Base-by-base conservation (phyloP, 129 eudicot species). In the Pittosporum tobira region DNA sequence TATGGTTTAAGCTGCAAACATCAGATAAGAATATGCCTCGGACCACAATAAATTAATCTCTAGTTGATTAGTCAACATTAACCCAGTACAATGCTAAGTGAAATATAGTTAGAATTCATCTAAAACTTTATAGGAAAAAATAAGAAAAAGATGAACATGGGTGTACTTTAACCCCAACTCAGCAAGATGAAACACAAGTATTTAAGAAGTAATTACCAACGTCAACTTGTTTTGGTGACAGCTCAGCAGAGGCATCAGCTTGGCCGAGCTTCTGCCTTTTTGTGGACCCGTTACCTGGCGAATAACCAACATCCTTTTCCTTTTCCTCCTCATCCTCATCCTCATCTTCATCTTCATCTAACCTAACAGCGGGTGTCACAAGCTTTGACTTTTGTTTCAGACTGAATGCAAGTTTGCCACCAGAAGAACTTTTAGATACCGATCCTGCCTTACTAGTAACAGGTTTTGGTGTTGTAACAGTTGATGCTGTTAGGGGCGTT, bases 401-500 rank as follows among this genome's bases (percentile, higher is more conserved):
- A 75, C 96, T 91, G 67, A 91, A 91, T 2, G 99, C 96, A 67
- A 91, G 91, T 76, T 91, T 91, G 45, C 98, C 96, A 53, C 79
- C 44, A 23, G 96, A 81, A 65, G 89, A 13, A 58, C 79, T 31
- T 63, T 72, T 82, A 27, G 47, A 22, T 2, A 56, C 73, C 57
- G 59, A 38, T 48, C 57, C 63, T 4, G 56, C 42, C 68, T 76
- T 83, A 62, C 72, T 72, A 69, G 48, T 69, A 37, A 73, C 78
- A 62, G 83, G 66, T 63, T 80, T 86, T 3, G 94, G 81, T 73
- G 72, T 68, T 15, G 73, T 63, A 36, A 75, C 47, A 36, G 57
- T 75, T 20, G 77, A 59, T 61, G 60, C 48, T 72, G 54, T 69
- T 43, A 77, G 61, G 59, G 71, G 67, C 29, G 62, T 57, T 26